Evolutionary conservation across 2,329 filamentous ascomycete genomes (phyloP).

Genomic region (Sclerotiophoma versabilis): DNA sequence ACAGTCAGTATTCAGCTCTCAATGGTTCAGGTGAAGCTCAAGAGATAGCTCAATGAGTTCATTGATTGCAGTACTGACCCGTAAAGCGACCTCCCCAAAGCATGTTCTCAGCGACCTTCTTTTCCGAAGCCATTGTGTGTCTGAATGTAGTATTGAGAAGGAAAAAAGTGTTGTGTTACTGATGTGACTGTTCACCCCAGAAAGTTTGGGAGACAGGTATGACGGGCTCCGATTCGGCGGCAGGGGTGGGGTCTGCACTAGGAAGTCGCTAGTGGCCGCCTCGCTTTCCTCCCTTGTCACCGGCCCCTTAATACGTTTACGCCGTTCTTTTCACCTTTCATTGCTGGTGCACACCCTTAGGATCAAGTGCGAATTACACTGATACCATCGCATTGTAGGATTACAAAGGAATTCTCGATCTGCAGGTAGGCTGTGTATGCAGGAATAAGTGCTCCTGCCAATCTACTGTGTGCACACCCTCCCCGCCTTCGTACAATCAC

Average conservation of each 20-base stretch:
- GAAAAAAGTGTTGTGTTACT: constrained; percentile 11
- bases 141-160: background rate
- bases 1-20: constrained; percentile 20
- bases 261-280: constrained; percentile 5
- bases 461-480: too few species aligned
- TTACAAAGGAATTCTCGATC: too few species aligned
- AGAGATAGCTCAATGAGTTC: background rate
- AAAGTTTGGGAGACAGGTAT: constrained; percentile 15
- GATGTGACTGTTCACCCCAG: constrained; percentile 20
- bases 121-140: constrained; percentile 40
- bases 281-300: constrained; percentile 12
- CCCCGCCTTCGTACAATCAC: background rate
- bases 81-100: constrained; percentile 50
- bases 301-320: constrained; percentile 1
- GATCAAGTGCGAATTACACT: too few species aligned
- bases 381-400: too few species aligned
- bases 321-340: background rate
- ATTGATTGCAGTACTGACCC: constrained; percentile 23
- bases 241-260: constrained; percentile 11
- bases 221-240: constrained; percentile 15
- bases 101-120: constrained; percentile 50
- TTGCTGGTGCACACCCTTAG: background rate
- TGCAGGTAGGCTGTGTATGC: too few species aligned
- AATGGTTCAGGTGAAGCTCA: background rate
- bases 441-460: too few species aligned